Evolutionary conservation across 495 filamentous ascomycete genomes (phyloP), one percentile per base, ranked within the genome.

Genomic region (Penicillium goetzii): DNA sequence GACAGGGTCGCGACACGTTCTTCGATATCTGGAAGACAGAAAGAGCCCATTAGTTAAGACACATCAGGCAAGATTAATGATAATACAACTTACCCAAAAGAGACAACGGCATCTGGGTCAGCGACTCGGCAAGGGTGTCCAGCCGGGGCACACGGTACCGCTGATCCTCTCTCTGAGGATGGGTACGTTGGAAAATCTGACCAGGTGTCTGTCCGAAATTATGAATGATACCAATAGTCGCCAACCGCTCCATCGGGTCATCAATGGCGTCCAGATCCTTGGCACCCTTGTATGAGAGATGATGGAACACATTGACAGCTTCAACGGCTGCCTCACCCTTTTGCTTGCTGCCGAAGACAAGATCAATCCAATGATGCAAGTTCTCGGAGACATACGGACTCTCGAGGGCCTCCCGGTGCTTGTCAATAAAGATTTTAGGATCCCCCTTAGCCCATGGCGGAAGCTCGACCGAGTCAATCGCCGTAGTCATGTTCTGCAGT

Each of bases 371-470:
- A 58, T 91, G 85, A 69, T 97, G 95, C 28, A 99, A 82, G 63
- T 93, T 85, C 66, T 90, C 84, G 68, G 92, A 97, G 61, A 98
- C 95, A 71, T 97, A 92, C 0, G 93, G 92, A 64, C 93, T 97
- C 70, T 99, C 95, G 3, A 99, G 80, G 8, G 95, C 95, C 79
- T 97, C 92, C 21, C 95, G 85, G 69, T 99, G 89, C 74, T 97
- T 98, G 4, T 91, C 86, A 62, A 98, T 91, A 74, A 98, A 99
- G 28, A 98, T 91, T 69, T 95, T 92, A 0, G 95, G 94, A 68
- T 97, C 94, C 0, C 93, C 93, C 72, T 98, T 97, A 8, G 95
- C 95, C 95, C 95, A 99, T 9, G 92, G 93, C 6, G 95, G 95
- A 28, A 99, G 79, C 59, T 85, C 80, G 32, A 99, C 96, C 49